phyloP scores from a whole-genome alignment of 768 basidiomycete genomes.

The Coprinopsis sp. region DNA sequence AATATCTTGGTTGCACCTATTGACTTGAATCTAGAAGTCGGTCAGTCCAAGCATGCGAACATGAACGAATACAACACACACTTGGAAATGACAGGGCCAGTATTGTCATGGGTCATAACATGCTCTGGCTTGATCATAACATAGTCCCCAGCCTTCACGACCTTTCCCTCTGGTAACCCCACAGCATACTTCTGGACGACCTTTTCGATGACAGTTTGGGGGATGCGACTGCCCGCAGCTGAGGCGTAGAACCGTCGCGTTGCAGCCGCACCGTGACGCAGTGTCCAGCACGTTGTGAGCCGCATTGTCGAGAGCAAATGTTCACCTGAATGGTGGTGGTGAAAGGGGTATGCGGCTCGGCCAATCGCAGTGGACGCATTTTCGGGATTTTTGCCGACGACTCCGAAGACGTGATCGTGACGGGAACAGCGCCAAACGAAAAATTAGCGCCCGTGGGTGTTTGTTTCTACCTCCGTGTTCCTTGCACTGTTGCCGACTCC shows the following conservation, averaged over 20 bases:
- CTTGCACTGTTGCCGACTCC: too few relatives aligned
- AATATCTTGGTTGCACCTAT: constrained; percentile 85
- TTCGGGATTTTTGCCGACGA: not conserved
- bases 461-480: too few relatives aligned
- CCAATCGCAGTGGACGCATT: too few relatives aligned
- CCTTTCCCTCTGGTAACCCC: constrained; percentile 73
- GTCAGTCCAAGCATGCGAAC: not conserved
- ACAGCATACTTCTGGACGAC: constrained; percentile 97
- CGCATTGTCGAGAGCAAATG: constrained; percentile 17
- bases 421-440: too few relatives aligned
- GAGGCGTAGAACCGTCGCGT: constrained; percentile 25
- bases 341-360: too few relatives aligned
- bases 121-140: constrained; percentile 98
- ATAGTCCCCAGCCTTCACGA: constrained; percentile 94
- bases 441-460: too few relatives aligned
- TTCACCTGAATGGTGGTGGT: too few relatives aligned
- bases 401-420: too few relatives aligned
- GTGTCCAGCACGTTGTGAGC: constrained; percentile 18
- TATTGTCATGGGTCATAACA: constrained; percentile 99
- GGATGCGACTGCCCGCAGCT: constrained; percentile 25
- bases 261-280: constrained; percentile 12
- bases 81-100: constrained; percentile 97
- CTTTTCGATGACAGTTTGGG: constrained; percentile 95
- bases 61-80: constrained; percentile 33
- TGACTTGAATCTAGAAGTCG: constrained; percentile 72